These are phyloP conservation scores for Cenococcum geophilum DNA, from an alignment of 495 filamentous ascomycete genomes.

Conservation along the genomic window DNA sequence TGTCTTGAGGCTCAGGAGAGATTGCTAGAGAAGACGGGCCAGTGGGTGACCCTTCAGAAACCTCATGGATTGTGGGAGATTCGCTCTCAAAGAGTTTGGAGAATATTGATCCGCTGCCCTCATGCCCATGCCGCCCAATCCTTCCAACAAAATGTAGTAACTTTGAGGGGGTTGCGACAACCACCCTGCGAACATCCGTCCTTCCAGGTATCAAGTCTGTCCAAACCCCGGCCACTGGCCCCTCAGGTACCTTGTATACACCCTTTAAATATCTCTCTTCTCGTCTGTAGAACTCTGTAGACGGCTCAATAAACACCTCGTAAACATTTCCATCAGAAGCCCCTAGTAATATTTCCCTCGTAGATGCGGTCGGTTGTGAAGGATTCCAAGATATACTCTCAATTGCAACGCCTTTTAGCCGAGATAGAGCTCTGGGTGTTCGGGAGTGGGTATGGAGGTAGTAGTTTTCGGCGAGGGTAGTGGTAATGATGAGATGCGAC, in stretches of 20 bases:
- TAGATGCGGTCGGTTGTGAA: constrained; percentile 89
- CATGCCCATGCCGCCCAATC: constrained; percentile 63
- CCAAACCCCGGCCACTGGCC: constrained; percentile 73
- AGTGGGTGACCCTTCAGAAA: constrained; percentile 47
- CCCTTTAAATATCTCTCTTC: constrained; percentile 86
- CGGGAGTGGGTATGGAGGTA: constrained; percentile 94
- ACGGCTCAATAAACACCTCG: constrained; percentile 90
- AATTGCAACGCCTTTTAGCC: constrained; percentile 77
- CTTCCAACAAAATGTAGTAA: constrained; percentile 75
- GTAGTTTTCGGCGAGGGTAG: constrained; percentile 89
- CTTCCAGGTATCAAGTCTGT: constrained; percentile 62
- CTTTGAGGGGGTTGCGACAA: constrained; percentile 68
- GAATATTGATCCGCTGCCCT: constrained; percentile 77
- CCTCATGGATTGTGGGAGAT: constrained; percentile 65
- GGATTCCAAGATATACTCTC: constrained; percentile 95
- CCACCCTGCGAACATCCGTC: constrained; percentile 63
- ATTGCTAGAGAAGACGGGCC: constrained; percentile 61
- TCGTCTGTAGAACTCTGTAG: constrained; percentile 85
- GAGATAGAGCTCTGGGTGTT: constrained; percentile 72
- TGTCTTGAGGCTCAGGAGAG: constrained; percentile 63
- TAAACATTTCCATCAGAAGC: constrained; percentile 89
- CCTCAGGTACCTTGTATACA: constrained; percentile 73
- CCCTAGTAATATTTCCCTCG: constrained; percentile 89
- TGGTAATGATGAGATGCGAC: constrained; percentile 87
- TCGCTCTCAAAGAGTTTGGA: constrained; percentile 83